These are phyloP conservation scores for Tetrastigma voinierianum DNA, from an alignment of 164 flowering plant species.

Conservation along the genomic window DNA sequence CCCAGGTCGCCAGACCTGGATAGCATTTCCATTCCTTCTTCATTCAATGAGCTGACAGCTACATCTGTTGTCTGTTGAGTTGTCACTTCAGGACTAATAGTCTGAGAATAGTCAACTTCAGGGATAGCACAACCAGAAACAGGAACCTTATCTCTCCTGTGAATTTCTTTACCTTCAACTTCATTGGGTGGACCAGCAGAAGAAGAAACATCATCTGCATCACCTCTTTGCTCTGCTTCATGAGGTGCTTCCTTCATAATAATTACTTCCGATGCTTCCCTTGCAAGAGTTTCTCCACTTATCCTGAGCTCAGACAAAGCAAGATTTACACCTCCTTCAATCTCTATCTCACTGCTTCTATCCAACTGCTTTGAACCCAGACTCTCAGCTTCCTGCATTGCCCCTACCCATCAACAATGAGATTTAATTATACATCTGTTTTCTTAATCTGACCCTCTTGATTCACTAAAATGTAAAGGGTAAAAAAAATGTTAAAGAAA, in stretches of 20 bases:
- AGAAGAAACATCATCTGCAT: conserved; percentile 14
- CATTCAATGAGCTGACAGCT: conserved; percentile 8
- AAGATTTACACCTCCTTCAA: conserved; percentile 20
- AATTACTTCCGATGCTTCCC: conserved; percentile 6
- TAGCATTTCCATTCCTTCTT: conserved; percentile 2
- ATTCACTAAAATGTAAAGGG: background rate
- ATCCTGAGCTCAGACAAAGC: conserved; percentile 10
- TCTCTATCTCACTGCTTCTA: conserved; percentile 18
- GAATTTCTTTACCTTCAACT: too few relatives aligned
- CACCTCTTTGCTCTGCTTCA: conserved; percentile 10
- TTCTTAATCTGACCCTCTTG: conserved; percentile 11
- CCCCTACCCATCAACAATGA: conserved; percentile 94
- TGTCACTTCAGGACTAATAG: conserved; percentile 9
- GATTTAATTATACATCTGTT: conserved; percentile 55
- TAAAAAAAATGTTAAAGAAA: background rate
- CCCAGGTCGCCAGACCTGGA: conserved; percentile 4
- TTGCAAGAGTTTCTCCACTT: conserved; percentile 17
- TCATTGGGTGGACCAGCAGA: conserved; percentile 7
- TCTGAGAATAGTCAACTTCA: conserved; percentile 10
- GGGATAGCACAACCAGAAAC: conserved; percentile 7
- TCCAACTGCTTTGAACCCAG: conserved; percentile 35
- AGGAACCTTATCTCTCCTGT: conserved; percentile 10
- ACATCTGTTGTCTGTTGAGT: conserved; percentile 17
- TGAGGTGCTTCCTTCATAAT: conserved; percentile 7
- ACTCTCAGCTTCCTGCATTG: conserved; percentile 87